Percentiles rank a stretch among this genome's conserved stretches.
These are phyloP conservation scores for Trichophyton equinum DNA, from an alignment of 2,329 filamentous ascomycete genomes.

Conservation along the genomic window DNA sequence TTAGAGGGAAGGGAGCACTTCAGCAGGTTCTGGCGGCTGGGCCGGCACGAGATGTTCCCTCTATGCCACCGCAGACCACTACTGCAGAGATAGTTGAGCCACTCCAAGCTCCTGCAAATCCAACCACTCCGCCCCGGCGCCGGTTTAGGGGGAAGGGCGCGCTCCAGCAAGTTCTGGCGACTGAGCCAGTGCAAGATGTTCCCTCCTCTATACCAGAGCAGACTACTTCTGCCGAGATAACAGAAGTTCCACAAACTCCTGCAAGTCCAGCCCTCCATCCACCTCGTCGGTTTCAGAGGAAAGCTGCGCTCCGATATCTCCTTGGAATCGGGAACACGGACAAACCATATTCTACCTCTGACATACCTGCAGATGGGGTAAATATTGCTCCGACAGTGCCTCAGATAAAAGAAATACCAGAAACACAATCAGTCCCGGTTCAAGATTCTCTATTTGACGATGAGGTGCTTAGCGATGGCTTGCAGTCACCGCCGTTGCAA, in stretches of 20 bases:
- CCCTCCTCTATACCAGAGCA: not conserved
- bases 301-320: not conserved
- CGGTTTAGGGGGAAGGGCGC: not conserved
- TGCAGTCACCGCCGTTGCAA: not conserved
- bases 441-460: not conserved
- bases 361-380: not conserved
- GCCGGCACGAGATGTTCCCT: not conserved
- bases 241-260: not conserved
- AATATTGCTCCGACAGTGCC: not conserved
- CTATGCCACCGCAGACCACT: not conserved
- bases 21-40: not conserved
- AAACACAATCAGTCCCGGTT: too few species aligned
- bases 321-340: not conserved
- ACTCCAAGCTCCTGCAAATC: not conserved
- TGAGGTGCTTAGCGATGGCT: not conserved
- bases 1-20: not conserved
- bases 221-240: not conserved
- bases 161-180: not conserved
- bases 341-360: not conserved
- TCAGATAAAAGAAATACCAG: not conserved
- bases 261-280: not conserved
- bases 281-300: not conserved
- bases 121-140: not conserved
- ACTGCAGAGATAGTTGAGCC: not conserved
- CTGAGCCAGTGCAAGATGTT: not conserved